These are phyloP conservation scores for Stachybotrys chartarum DNA, from an alignment of 2,329 filamentous ascomycete genomes.

Conservation along the genomic window DNA sequence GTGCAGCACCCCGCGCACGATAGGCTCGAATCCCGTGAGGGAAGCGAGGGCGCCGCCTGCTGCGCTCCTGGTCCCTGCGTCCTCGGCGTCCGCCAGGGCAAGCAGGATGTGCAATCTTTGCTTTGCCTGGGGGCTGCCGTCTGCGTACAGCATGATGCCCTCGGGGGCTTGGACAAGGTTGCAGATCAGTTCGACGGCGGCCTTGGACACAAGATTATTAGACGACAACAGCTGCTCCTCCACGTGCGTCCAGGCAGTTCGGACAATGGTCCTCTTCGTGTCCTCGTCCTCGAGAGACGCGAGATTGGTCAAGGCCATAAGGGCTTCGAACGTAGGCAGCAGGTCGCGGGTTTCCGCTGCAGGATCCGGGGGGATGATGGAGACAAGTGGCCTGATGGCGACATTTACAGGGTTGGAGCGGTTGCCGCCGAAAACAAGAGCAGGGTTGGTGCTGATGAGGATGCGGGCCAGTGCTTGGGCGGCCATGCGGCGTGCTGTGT, in stretches of 20 bases:
- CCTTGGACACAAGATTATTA: slow-evolving; percentile 71
- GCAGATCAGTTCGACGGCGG: slow-evolving; percentile 82
- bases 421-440: slow-evolving; percentile 73
- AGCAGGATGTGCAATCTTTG: slow-evolving; percentile 77
- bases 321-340: slow-evolving; percentile 79
- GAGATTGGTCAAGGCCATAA: slow-evolving; percentile 90
- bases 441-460: slow-evolving; percentile 78
- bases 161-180: slow-evolving; percentile 71
- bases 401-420: slow-evolving; percentile 67
- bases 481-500: slow-evolving; percentile 46
- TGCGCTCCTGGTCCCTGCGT: slow-evolving; percentile 69
- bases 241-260: slow-evolving; percentile 64
- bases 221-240: slow-evolving; percentile 78
- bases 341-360: slow-evolving; percentile 63
- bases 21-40: slow-evolving; percentile 70
- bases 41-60: slow-evolving; percentile 85
- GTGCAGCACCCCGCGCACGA: slow-evolving; percentile 63
- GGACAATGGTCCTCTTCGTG: slow-evolving; percentile 61
- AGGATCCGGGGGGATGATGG: slow-evolving; percentile 62
- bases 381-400: slow-evolving; percentile 75
- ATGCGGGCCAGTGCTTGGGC: slow-evolving; percentile 80
- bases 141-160: slow-evolving; percentile 62
- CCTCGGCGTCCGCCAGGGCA: slow-evolving; percentile 80
- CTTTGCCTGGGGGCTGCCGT: slow-evolving; percentile 57
- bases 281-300: slow-evolving; percentile 69